Conservation (phyloP, 257 asterid genomes). For the Plantago elongata region DNA sequence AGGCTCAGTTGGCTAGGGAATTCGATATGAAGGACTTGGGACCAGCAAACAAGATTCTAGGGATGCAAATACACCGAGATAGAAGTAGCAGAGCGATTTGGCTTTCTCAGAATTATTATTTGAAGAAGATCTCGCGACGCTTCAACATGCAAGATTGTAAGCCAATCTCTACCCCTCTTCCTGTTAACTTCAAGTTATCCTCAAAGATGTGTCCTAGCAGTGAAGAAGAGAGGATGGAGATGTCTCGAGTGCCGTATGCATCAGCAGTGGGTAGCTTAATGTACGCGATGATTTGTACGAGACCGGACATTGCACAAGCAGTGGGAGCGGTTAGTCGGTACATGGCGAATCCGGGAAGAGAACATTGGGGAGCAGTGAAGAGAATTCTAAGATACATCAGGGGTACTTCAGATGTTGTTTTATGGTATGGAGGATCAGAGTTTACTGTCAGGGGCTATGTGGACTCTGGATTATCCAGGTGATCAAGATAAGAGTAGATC, state of each 20-base stretch:
- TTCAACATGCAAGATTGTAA: slow-evolving; percentile 6
- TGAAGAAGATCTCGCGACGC: neutral
- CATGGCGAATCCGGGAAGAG: slow-evolving; percentile 1
- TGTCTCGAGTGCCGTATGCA: slow-evolving; percentile 6
- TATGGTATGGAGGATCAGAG: neutral
- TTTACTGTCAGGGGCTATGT: neutral
- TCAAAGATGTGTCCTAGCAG: neutral
- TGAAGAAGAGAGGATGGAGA: slow-evolving; percentile 1
- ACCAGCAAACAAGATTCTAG: slow-evolving; percentile 4
- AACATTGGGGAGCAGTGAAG: neutral
- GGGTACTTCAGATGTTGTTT: neutral
- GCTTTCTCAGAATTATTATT: neutral
- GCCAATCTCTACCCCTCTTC: slow-evolving; percentile 3
- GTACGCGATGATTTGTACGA: slow-evolving; percentile 2
- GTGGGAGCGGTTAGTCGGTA: neutral
- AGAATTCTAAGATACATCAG: slow-evolving; percentile 2
- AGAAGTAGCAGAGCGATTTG: neutral
- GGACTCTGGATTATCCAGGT: neutral
- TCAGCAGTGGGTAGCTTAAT: slow-evolving; percentile 3
- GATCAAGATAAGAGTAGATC: neutral
- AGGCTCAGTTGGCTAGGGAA: slow-evolving; percentile 6
- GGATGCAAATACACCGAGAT: slow-evolving; percentile 4
- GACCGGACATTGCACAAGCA: neutral
- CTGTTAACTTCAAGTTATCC: slow-evolving; percentile 5
- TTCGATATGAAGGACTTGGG: slow-evolving; percentile 1